Conservation (phyloP, 768 basidiomycete species). For the Sporobolomyces phaffii region DNA sequence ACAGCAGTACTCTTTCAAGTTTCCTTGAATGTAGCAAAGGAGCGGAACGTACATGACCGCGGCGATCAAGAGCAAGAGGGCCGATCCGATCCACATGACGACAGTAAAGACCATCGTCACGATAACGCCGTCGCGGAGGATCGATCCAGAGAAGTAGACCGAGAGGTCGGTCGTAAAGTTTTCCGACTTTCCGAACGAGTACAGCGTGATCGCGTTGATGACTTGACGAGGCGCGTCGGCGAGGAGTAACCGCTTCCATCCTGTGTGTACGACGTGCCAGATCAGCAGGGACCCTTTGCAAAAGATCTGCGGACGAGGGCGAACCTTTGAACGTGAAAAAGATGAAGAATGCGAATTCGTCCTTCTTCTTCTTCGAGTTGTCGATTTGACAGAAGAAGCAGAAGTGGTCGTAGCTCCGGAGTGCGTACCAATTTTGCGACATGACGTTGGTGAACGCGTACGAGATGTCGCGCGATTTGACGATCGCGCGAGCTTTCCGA, state of each 20-base stretch:
- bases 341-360: slow-evolving; percentile 97
- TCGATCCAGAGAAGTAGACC: slow-evolving; percentile 51
- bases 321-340: slow-evolving; percentile 99
- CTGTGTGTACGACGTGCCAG: slow-evolving; percentile 46
- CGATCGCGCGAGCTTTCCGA: slow-evolving; percentile 86
- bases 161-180: slow-evolving; percentile 67
- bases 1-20: slow-evolving; percentile 98
- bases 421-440: slow-evolving; percentile 86
- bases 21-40: slow-evolving; percentile 89
- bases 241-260: slow-evolving; percentile 79
- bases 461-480: slow-evolving; percentile 90
- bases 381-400: slow-evolving; percentile 97
- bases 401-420: slow-evolving; percentile 72
- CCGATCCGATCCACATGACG: slow-evolving; percentile 73
- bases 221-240: slow-evolving; percentile 95
- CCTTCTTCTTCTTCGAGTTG: slow-evolving; percentile 89
- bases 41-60: slow-evolving; percentile 88
- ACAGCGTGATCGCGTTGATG: slow-evolving; percentile 95
- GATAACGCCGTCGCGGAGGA: slow-evolving; percentile 60
- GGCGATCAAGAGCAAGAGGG: slow-evolving; percentile 73
- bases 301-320: slow-evolving; percentile 50
- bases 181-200: slow-evolving; percentile 70
- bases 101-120: slow-evolving; percentile 87
- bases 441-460: slow-evolving; percentile 97
- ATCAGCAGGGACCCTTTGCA: neutral